Evolutionary conservation across 2,329 filamentous ascomycete species (phyloP).

Genomic region (Trichoderma lentiforme): DNA sequence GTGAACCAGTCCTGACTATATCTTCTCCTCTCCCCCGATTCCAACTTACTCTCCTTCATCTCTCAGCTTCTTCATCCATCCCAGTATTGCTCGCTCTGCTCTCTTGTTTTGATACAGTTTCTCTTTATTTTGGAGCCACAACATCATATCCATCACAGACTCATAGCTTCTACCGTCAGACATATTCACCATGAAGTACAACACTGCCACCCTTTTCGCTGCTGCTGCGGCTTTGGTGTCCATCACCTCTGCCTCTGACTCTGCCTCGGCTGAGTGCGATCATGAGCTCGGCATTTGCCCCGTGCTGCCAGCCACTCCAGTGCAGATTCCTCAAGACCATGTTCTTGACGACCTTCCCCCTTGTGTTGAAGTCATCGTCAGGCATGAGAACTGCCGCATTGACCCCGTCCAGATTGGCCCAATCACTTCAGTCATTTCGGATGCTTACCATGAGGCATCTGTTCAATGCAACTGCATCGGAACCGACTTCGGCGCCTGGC

Average conservation of each 20-base stretch:
- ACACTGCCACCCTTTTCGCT: slow-evolving; percentile 6
- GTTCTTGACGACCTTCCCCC: slow-evolving; percentile 24
- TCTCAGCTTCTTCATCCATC: neutral
- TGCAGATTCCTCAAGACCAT: neutral
- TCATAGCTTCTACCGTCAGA: neutral
- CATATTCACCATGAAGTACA: slow-evolving; percentile 21
- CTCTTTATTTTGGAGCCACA: neutral
- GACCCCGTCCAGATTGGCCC: slow-evolving; percentile 27
- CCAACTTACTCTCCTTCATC: neutral
- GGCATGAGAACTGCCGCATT: slow-evolving; percentile 31
- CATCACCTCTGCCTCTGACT: slow-evolving; percentile 13
- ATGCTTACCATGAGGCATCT: slow-evolving; percentile 26
- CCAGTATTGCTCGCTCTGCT: slow-evolving; percentile 11
- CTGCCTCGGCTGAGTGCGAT: neutral
- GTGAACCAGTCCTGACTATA: neutral
- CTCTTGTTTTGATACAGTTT: slow-evolving; percentile 10
- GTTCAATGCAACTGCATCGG: slow-evolving; percentile 42
- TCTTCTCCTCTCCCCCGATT: neutral
- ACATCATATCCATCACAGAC: slow-evolving; percentile 3
- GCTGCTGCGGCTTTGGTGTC: slow-evolving; percentile 19
- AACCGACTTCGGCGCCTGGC: slow-evolving; percentile 43
- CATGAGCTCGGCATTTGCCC: neutral
- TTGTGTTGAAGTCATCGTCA: slow-evolving; percentile 30
- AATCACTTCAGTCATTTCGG: neutral
- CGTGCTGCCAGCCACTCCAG: neutral